Evolutionary conservation across 179 eudicot species (phyloP).

Genomic region (Corrigiola litoralis): DNA sequence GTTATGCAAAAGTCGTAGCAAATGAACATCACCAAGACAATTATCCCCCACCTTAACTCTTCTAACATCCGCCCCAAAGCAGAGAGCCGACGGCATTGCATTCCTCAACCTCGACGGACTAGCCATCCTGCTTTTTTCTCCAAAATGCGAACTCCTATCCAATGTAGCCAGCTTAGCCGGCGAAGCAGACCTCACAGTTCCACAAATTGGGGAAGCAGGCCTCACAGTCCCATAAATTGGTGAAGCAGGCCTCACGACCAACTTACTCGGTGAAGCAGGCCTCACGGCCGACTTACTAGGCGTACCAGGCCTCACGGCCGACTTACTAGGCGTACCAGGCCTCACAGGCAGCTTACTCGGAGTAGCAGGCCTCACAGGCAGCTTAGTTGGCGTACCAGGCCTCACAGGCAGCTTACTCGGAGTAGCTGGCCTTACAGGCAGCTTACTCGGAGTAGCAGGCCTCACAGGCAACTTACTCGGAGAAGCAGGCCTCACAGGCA

Average conservation of each 20-base stretch:
- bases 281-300: slow-evolving; percentile 20
- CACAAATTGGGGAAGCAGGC: slow-evolving; percentile 57
- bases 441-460: slow-evolving; percentile 8
- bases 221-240: slow-evolving; percentile 16
- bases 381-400: slow-evolving; percentile 39
- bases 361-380: slow-evolving; percentile 33
- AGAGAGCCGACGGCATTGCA: slow-evolving; percentile 61
- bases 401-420: too few relatives aligned
- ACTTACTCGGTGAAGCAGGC: slow-evolving; percentile 59
- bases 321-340: slow-evolving; percentile 9
- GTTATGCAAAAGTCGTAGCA: slow-evolving; percentile 70
- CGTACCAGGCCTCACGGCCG: slow-evolving; percentile 30
- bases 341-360: slow-evolving; percentile 50
- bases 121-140: slow-evolving; percentile 52
- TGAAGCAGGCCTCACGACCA: slow-evolving; percentile 29
- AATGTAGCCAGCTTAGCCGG: not conserved
- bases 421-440: too few relatives aligned
- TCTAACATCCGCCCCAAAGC: slow-evolving; percentile 77
- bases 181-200: slow-evolving; percentile 32
- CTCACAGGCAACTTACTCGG: slow-evolving; percentile 51
- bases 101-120: slow-evolving; percentile 72
- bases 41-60: slow-evolving; percentile 75
- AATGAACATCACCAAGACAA: slow-evolving; percentile 77
- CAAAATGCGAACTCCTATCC: slow-evolving; percentile 35
- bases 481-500: slow-evolving; percentile 32